phyloP scores from a whole-genome alignment of 176 grass and related monocot genomes.

The Lolium perenne region DNA sequence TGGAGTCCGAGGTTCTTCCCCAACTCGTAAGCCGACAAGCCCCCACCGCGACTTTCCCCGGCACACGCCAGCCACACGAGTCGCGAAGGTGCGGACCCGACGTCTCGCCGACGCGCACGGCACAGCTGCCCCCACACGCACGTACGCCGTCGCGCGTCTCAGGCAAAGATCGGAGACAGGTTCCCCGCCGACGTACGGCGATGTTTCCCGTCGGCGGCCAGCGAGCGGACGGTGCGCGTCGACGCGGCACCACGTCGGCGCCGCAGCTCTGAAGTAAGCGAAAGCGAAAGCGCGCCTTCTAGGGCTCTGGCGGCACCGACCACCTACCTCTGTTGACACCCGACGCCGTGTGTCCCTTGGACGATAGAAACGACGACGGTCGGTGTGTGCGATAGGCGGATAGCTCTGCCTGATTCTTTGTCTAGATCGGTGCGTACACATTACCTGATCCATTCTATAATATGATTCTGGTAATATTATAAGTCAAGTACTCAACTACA shows the following conservation, averaged over 20 bases:
- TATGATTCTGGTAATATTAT: neutral
- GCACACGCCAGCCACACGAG: neutral
- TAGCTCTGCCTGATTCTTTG: neutral
- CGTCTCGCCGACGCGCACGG: neutral
- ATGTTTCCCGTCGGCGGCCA: neutral
- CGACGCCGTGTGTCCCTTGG: neutral
- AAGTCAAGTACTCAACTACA: neutral
- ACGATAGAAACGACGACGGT: neutral
- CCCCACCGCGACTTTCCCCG: neutral
- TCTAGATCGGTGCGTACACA: neutral
- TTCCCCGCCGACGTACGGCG: neutral
- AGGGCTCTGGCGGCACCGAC: constrained; percentile 13
- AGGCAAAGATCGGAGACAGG: no score
- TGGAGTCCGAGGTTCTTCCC: neutral
- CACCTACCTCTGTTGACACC: neutral
- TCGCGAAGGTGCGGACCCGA: neutral
- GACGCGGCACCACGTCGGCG: constrained; percentile 22
- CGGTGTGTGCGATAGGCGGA: neutral
- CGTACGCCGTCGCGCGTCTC: neutral
- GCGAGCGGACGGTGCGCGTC: neutral
- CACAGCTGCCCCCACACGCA: neutral
- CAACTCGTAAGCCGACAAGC: neutral
- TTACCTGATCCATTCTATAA: neutral
- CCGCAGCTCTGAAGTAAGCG: neutral
- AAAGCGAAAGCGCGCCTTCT: neutral